phyloP scores from a whole-genome alignment of 2,329 filamentous ascomycete species.

The Pseudogymnoascus sp. region DNA sequence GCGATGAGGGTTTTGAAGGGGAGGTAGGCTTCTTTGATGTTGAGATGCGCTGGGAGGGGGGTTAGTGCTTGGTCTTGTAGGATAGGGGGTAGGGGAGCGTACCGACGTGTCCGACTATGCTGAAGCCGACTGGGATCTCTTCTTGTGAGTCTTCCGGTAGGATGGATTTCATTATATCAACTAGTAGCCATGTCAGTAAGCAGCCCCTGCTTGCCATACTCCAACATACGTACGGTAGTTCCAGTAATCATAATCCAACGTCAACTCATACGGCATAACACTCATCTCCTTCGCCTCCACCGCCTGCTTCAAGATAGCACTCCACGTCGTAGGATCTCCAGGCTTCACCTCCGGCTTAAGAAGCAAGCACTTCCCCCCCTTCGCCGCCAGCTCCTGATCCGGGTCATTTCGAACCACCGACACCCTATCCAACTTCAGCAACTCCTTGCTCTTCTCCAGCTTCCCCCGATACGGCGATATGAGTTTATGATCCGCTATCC shows the following conservation, averaged over 20 bases:
- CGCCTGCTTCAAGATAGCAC: slow-evolving; percentile 58
- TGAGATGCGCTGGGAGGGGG: slow-evolving; percentile 63
- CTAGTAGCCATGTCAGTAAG: slow-evolving; percentile 33
- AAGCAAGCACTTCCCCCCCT: slow-evolving; percentile 55
- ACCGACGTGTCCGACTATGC: slow-evolving; percentile 81
- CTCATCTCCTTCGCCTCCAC: slow-evolving; percentile 60
- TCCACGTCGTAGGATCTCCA: slow-evolving; percentile 65
- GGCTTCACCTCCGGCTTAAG: slow-evolving; percentile 49
- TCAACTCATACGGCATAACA: slow-evolving; percentile 67
- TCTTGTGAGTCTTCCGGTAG: slow-evolving; percentile 72
- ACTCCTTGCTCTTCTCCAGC: slow-evolving; percentile 57
- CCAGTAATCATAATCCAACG: slow-evolving; percentile 80
- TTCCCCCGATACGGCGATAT: slow-evolving; percentile 64
- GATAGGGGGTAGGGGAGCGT: slow-evolving; percentile 27
- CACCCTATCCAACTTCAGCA: slow-evolving; percentile 57
- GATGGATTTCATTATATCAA: slow-evolving; percentile 75
- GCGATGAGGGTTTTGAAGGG: slow-evolving; percentile 84
- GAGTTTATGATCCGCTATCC: slow-evolving; percentile 65
- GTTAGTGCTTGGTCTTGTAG: slow-evolving; percentile 18
- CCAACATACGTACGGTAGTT: slow-evolving; percentile 55
- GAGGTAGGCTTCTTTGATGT: slow-evolving; percentile 73
- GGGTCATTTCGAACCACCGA: slow-evolving; percentile 57
- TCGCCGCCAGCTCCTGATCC: slow-evolving; percentile 41
- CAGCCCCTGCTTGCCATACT: slow-evolving; percentile 9
- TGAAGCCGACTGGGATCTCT: slow-evolving; percentile 80